Evolutionary conservation across 768 basidiomycete species (phyloP).

Genomic region (Mycena sanguinolenta): DNA sequence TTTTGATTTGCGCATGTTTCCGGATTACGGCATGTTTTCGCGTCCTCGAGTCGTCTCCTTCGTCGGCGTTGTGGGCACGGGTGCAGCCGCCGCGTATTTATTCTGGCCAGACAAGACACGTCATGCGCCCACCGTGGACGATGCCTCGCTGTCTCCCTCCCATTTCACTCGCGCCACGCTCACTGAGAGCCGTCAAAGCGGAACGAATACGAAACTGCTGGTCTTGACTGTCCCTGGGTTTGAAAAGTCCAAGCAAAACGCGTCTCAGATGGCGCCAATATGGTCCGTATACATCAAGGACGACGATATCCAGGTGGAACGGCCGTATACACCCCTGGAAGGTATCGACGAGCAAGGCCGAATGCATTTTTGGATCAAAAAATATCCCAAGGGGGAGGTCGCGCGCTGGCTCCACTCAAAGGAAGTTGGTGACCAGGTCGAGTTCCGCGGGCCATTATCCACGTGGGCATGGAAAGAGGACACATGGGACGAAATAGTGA

Average conservation of each 20-base stretch:
- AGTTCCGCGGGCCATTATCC: constrained; percentile 80
- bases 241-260: constrained; percentile 41
- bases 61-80: constrained; percentile 54
- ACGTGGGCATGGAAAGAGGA: constrained; percentile 73
- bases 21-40: constrained; percentile 10
- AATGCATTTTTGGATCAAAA: constrained; percentile 87
- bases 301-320: constrained; percentile 89
- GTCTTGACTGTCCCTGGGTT: constrained; percentile 69
- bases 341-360: constrained; percentile 76
- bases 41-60: constrained; percentile 20
- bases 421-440: constrained; percentile 73
- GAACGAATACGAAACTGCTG: constrained; percentile 74
- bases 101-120: constrained; percentile 64
- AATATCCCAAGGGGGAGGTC: constrained; percentile 83
- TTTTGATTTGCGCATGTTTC: constrained; percentile 20
- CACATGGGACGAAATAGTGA: constrained; percentile 82
- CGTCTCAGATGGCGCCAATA: constrained; percentile 56
- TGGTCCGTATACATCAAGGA: constrained; percentile 89
- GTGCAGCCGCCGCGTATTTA: constrained; percentile 63
- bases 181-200: constrained; percentile 63
- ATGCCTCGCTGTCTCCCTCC: constrained; percentile 57
- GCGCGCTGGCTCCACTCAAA: constrained; percentile 86
- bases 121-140: constrained; percentile 55
- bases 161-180: constrained; percentile 75
- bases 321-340: constrained; percentile 86